Conservation (phyloP, 257 asterid species). For the Lycium ferocissimum region DNA sequence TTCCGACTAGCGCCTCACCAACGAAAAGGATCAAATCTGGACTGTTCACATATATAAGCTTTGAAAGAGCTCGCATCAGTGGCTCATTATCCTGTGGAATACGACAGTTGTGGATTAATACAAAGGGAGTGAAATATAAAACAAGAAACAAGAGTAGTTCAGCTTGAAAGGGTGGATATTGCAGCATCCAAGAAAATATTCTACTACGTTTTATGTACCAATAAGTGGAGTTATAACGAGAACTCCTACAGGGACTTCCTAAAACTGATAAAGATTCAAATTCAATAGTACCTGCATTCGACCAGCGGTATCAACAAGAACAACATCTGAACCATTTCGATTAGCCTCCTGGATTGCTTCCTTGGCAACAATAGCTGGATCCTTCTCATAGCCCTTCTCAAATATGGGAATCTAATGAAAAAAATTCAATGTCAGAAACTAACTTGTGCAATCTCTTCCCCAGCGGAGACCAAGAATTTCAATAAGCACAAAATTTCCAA, state of each 20-base stretch:
- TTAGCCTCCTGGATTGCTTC: conserved; percentile 96
- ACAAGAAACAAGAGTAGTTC: not conserved
- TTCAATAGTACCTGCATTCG: conserved; percentile 81
- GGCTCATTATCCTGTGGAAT: conserved; percentile 89
- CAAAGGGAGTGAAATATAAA: not conserved
- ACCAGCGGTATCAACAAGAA: conserved; percentile 98
- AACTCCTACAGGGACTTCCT: not conserved
- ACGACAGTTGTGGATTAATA: not conserved
- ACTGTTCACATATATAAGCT: conserved; percentile 80
- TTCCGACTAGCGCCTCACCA: conserved; percentile 98
- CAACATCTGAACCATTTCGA: conserved; percentile 93
- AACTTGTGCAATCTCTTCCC: not conserved
- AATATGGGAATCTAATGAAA: conserved; percentile 80
- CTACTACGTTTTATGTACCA: not conserved
- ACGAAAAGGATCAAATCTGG: conserved; percentile 92
- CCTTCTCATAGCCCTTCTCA: conserved; percentile 98
- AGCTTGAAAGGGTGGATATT: not conserved
- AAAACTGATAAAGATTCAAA: not conserved
- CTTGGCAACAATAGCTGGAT: conserved; percentile 95
- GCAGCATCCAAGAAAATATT: not conserved
- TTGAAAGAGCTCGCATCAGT: conserved; percentile 94
- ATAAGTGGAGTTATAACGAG: not conserved
- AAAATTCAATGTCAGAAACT: conserved; percentile 7
- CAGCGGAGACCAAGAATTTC: conserved; percentile 6
- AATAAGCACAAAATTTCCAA: conserved; percentile 20